phyloP scores from a whole-genome alignment of 2,329 filamentous ascomycete species.

The Fusarium tanahbumbuense region DNA sequence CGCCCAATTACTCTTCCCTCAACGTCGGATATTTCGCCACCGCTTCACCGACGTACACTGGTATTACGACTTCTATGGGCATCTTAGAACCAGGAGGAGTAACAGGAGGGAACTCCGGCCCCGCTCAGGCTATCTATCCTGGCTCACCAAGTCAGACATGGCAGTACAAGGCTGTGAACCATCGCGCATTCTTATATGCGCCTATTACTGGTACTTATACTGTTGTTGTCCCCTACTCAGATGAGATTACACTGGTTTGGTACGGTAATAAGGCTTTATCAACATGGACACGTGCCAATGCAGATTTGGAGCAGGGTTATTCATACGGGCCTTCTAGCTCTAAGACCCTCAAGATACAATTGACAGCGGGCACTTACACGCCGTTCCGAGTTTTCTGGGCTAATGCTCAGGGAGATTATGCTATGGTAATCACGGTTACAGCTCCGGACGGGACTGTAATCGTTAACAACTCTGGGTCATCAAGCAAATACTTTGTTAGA shows the following conservation, averaged over 20 bases:
- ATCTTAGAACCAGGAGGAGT: background rate
- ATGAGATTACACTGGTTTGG: slow-evolving; percentile 3
- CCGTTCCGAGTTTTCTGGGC: slow-evolving; percentile 5
- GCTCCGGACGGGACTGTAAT: slow-evolving; percentile 8
- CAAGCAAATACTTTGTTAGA: slow-evolving; percentile 3
- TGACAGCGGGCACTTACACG: background rate
- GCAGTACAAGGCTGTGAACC: slow-evolving; percentile 3
- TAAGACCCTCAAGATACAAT: background rate
- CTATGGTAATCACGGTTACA: background rate
- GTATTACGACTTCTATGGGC: background rate
- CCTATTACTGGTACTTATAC: slow-evolving; percentile 2
- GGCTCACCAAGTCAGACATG: slow-evolving; percentile 2
- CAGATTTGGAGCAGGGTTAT: background rate
- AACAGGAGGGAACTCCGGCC: background rate
- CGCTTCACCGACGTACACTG: background rate
- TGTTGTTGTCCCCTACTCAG: background rate
- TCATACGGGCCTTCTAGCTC: background rate
- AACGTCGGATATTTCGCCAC: background rate
- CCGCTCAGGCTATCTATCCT: background rate
- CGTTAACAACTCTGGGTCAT: background rate
- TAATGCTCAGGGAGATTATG: slow-evolving; percentile 2
- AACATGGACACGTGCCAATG: background rate
- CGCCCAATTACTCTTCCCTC: background rate
- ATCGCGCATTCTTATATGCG: slow-evolving; percentile 3
- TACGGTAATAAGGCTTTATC: background rate